Evolutionary conservation across 2,329 filamentous ascomycete species (phyloP).

Genomic region (Thielaviopsis ethacetica): DNA sequence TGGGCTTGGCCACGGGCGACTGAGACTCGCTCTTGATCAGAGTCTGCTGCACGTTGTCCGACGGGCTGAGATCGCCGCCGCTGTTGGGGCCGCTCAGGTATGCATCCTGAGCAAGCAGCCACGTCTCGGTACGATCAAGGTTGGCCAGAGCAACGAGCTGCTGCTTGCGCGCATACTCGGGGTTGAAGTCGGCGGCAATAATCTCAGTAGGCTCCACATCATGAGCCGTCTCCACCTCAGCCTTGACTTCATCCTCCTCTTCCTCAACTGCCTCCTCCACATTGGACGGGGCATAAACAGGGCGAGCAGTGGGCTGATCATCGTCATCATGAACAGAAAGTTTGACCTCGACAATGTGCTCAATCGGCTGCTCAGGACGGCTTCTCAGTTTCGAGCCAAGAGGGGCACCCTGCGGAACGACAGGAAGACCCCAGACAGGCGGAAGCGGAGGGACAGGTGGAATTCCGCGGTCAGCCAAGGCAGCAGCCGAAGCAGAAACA

Average conservation of each 20-base stretch:
- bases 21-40: not conserved
- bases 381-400: not conserved
- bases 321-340: constrained; percentile 13
- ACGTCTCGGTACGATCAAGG: constrained; percentile 68
- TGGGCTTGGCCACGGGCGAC: constrained; percentile 13
- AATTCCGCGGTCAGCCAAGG: not conserved
- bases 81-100: constrained; percentile 56
- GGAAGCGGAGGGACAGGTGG: constrained; percentile 9
- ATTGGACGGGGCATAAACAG: constrained; percentile 15
- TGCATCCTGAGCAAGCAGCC: constrained; percentile 67
- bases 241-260: constrained; percentile 15
- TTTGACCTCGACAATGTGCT: constrained; percentile 14
- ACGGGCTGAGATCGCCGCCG: constrained; percentile 17
- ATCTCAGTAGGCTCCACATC: constrained; percentile 40
- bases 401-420: not conserved
- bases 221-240: constrained; percentile 28
- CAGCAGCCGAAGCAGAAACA: constrained; percentile 18
- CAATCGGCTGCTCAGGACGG: constrained; percentile 3
- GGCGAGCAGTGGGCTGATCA: constrained; percentile 14
- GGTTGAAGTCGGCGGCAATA: constrained; percentile 49
- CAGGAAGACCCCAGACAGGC: constrained; percentile 7
- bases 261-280: constrained; percentile 19
- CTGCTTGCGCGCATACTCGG: constrained; percentile 59
- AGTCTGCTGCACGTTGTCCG: not conserved
- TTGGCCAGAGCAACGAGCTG: constrained; percentile 55